Percentiles rank a stretch among this genome's conserved stretches.
Evolutionary conservation across 202 grass and related monocot genomes (phyloP).

Genomic region (Eragrostis tef): DNA sequence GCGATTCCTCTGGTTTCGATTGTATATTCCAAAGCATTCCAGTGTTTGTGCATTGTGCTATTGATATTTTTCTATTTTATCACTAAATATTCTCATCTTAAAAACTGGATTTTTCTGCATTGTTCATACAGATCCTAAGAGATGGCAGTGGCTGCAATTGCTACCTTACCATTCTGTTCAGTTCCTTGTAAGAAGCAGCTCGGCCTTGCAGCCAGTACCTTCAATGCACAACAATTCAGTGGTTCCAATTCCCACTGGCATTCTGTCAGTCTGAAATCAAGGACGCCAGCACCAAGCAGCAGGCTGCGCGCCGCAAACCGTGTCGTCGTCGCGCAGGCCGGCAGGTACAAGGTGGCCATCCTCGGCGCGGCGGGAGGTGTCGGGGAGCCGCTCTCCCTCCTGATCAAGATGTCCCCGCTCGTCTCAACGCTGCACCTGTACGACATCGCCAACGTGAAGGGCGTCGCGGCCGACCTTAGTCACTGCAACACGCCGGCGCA

Average conservation of each 20-base stretch:
- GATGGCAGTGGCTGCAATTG: conserved; percentile 36
- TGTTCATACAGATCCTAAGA: conserved; percentile 1
- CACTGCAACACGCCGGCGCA: conserved; percentile 51
- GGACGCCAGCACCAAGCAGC: background rate
- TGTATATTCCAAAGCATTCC: background rate
- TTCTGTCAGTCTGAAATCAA: conserved; percentile 8
- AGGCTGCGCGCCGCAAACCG: conserved; percentile 5
- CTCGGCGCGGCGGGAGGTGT: conserved; percentile 53
- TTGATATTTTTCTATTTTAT: background rate
- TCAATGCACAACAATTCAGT: conserved; percentile 1
- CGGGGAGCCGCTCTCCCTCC: conserved; percentile 53
- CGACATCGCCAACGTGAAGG: conserved; percentile 44
- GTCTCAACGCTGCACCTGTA: conserved; percentile 58
- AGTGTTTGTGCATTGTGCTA: background rate
- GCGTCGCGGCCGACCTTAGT: conserved; percentile 46
- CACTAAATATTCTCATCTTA: background rate
- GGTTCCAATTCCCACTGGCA: conserved; percentile 2
- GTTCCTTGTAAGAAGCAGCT: conserved; percentile 31
- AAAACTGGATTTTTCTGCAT: background rate
- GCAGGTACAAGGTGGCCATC: conserved; percentile 50
- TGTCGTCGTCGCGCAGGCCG: conserved; percentile 32
- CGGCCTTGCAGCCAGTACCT: background rate
- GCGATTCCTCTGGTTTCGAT: background rate
- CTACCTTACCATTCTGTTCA: conserved; percentile 1
- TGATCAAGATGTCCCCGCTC: conserved; percentile 55